Evolutionary conservation across 495 filamentous ascomycete genomes (phyloP).

Genomic region (Podospora conica): DNA sequence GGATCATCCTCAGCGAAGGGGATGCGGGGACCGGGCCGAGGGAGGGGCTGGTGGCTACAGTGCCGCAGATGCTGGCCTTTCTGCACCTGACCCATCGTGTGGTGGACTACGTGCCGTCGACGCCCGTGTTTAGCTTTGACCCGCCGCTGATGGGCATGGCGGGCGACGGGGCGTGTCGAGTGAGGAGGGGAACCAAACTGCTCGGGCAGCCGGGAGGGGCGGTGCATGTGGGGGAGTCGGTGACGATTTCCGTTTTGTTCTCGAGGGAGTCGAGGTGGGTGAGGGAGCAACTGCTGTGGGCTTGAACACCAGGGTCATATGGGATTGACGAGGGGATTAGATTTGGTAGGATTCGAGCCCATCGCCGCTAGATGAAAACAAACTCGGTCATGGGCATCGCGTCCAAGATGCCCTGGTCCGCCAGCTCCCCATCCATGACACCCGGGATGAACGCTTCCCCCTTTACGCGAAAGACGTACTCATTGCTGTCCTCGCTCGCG

Average conservation of each 20-base stretch:
- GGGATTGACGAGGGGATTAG: too few species aligned
- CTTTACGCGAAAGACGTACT: background rate
- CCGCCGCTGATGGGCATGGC: background rate
- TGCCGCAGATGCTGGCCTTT: slow-evolving; percentile 7
- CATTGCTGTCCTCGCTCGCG: background rate
- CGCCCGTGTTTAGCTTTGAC: slow-evolving; percentile 4
- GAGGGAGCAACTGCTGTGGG: slow-evolving; percentile 6
- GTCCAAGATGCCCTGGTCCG: background rate
- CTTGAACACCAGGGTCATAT: background rate
- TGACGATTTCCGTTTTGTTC: slow-evolving; percentile 3
- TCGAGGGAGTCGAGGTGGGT: slow-evolving; percentile 3
- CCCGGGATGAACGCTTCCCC: background rate
- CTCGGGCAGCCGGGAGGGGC: slow-evolving; percentile 4
- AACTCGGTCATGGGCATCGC: background rate
- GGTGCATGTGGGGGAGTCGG: background rate
- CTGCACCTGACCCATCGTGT: slow-evolving; percentile 3
- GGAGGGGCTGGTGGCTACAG: slow-evolving; percentile 3
- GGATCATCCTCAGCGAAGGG: background rate
- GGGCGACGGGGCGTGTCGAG: background rate
- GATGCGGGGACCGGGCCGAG: background rate
- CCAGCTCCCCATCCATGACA: background rate
- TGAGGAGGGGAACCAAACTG: slow-evolving; percentile 5
- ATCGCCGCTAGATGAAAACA: background rate
- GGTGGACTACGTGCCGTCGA: slow-evolving; percentile 4
- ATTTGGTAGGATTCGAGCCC: too few species aligned